Percentiles rank a stretch among this genome's conserved stretches.
phyloP scores from a whole-genome alignment of 2,329 filamentous ascomycete species.

The Cladosporium sp. region DNA sequence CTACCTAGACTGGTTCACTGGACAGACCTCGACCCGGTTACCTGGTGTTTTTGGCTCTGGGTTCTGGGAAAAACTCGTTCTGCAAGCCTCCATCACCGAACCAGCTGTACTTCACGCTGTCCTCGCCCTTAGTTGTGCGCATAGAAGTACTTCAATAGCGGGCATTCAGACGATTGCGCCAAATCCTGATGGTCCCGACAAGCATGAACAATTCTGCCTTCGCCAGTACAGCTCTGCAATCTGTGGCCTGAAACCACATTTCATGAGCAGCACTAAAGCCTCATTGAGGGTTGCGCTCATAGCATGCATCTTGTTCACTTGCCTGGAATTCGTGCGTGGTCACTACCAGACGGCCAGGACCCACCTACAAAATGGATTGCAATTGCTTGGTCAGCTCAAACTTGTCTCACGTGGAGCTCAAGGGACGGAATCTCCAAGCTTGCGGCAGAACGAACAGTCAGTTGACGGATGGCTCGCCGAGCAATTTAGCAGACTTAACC shows the following conservation, averaged over 20 bases:
- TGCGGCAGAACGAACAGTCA: conserved; percentile 13
- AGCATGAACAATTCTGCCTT: conserved; percentile 32
- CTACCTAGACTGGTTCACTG: conserved; percentile 44
- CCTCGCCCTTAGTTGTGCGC: conserved; percentile 38
- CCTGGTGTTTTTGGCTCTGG: conserved; percentile 30
- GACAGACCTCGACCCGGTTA: conserved; percentile 34
- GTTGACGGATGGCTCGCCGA: conserved; percentile 44
- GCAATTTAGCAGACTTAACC: conserved; percentile 33
- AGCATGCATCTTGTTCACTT: conserved; percentile 39
- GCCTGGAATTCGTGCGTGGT: conserved; percentile 39
- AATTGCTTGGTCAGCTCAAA: conserved; percentile 31
- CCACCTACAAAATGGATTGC: conserved; percentile 44
- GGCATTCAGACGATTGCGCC: conserved; percentile 12
- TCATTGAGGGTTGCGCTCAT: conserved; percentile 38
- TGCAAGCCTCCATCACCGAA: conserved; percentile 37
- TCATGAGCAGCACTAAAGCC: conserved; percentile 21
- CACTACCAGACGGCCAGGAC: conserved; percentile 35
- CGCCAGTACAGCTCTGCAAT: conserved; percentile 41
- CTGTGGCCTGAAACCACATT: conserved; percentile 29
- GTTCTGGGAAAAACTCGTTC: conserved; percentile 39
- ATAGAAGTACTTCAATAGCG: conserved; percentile 21
- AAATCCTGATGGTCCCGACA: conserved; percentile 18
- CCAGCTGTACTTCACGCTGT: conserved; percentile 42
- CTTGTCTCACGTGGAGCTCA: conserved; percentile 1
- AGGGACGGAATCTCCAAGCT: conserved; percentile 14